Base-by-base conservation (phyloP, 768 basidiomycete species). In the Lactarius hatsudake region DNA sequence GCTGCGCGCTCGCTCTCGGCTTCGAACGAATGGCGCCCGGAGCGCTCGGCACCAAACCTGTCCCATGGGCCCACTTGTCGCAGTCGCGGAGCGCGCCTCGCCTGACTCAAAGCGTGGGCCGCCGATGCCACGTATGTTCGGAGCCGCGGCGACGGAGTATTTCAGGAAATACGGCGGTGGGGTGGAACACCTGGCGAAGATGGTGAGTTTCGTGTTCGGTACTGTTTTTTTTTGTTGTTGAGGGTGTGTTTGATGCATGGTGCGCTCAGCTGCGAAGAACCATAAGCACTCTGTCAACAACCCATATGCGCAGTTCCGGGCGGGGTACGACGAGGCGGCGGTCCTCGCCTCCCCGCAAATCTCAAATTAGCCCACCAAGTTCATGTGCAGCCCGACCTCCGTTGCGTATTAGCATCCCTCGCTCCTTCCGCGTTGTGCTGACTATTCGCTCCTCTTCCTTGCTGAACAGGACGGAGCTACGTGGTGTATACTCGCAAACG, bases 301-400 rank as follows among this genome's bases (percentile, higher is more conserved):
- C 71, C 91, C 92, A 0, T 95, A 94, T 71, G 88, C 90, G 0
- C 93, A 94, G 74, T 95, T 95, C 76, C 83, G 87, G 6, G 83
- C 88, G 71, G 89, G 89, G 6, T 91, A 90, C 88, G 86, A 81
- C 23, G 83, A 84, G 23, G 86, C 92, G 70, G 83, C 93, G 71
- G 82, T 93, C 30, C 73, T 91, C 61, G 79, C 81, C 12, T 83
- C 90, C 3, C 82, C 84, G 7, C 87, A 87, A 77, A 86, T 93
- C 74, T 89, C 82, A 53, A 87, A 85, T 55, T 83, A 91, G 71
- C 78, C 91, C 59, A 93, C 92, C 2, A 90, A 90, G 76, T 88
- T 84, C 75, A 94, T 93, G 91, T 94, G 92, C 73, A 93, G 90
- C 71, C 92, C 92, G 0, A 94, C 93, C 36, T 93, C 86, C 38